A percentile compares a stretch with the other conserved stretches of the same genome.
Conservation (phyloP, 768 basidiomycete genomes). For the Pleurotus giganteus region DNA sequence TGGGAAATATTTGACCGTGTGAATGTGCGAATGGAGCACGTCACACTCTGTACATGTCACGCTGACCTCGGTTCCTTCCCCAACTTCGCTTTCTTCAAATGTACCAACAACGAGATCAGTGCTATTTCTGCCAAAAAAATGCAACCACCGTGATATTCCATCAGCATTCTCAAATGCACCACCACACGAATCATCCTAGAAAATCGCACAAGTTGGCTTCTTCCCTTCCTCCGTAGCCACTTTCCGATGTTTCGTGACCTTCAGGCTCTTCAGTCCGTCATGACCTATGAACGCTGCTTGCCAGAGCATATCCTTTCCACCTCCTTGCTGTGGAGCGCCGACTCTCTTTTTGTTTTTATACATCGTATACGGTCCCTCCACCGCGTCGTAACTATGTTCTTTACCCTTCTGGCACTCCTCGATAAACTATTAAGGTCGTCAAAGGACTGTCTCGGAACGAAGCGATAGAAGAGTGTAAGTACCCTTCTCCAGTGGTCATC, state of each 20-base stretch:
- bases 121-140: no score
- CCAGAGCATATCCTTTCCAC: background rate
- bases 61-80: no score
- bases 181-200: no score
- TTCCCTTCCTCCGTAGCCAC: background rate
- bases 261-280: background rate
- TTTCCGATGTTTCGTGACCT: background rate
- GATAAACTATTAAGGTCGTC: conserved; percentile 9
- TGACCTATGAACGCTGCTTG: background rate
- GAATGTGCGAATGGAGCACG: no score
- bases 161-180: no score
- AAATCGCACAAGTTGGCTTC: background rate
- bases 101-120: no score
- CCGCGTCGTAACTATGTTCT: background rate
- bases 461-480: background rate
- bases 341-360: background rate
- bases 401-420: conserved; percentile 7
- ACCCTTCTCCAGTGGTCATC: background rate
- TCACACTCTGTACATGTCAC: no score
- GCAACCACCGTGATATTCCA: no score
- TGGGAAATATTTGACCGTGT: no score
- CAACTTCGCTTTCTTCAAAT: no score
- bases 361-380: background rate
- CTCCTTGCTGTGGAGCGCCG: background rate
- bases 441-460: background rate